Conservation (phyloP, 1,284 basidiomycete species). For the Trichosporon coremiiforme region DNA sequence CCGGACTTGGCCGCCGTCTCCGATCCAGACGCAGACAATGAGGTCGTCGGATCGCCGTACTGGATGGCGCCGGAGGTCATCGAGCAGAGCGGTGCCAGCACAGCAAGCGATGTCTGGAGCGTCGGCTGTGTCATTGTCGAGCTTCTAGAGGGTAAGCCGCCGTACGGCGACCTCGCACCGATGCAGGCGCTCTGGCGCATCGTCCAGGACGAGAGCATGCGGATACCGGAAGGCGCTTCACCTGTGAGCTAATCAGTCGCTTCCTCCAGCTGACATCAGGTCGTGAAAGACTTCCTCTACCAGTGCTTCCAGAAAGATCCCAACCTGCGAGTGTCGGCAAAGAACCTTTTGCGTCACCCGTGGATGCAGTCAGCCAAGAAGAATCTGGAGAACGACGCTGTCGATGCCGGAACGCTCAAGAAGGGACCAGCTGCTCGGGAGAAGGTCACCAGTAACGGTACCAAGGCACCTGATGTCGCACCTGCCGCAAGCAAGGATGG, state of each 20-base stretch:
- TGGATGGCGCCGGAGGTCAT: conserved; percentile 99
- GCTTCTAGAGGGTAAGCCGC: conserved; percentile 90
- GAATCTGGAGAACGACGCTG: conserved; percentile 12
- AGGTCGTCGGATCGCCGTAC: conserved; percentile 94
- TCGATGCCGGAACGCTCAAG: conserved; percentile 11
- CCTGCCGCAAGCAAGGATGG: conserved; percentile 32
- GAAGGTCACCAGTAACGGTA: conserved; percentile 14
- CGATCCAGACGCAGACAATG: conserved; percentile 62
- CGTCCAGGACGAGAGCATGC: conserved; percentile 95
- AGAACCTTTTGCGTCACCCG: conserved; percentile 87
- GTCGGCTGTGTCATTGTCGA: conserved; percentile 97
- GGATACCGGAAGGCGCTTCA: conserved; percentile 90
- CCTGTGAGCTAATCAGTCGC: conserved; percentile 51
- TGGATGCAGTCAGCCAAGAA: conserved; percentile 81
- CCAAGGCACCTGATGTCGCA: conserved; percentile 54
- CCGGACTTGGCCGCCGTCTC: conserved; percentile 31
- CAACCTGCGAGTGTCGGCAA: conserved; percentile 89
- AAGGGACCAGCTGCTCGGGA: conserved; percentile 4
- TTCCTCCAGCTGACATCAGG: conserved; percentile 57
- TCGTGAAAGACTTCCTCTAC: conserved; percentile 93
- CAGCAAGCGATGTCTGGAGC: conserved; percentile 95
- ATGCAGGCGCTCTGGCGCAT: conserved; percentile 98
- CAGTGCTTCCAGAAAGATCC: conserved; percentile 98
- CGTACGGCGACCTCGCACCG: conserved; percentile 91
- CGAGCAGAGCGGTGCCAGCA: conserved; percentile 93